phyloP scores from a whole-genome alignment of 2,329 filamentous ascomycete species.

The Cercospora sp. region DNA sequence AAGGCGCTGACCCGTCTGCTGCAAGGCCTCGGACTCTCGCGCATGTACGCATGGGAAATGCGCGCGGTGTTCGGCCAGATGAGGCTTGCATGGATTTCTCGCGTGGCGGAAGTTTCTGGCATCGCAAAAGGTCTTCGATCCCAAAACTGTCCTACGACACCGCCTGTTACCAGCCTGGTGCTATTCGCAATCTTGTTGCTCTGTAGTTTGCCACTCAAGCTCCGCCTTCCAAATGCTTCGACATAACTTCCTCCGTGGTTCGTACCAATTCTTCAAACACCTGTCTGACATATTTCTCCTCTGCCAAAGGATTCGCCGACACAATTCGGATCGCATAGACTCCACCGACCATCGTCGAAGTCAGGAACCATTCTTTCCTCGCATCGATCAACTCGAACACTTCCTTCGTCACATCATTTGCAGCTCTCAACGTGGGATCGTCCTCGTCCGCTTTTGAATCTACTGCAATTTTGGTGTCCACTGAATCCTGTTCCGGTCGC shows the following conservation, averaged over 20 bases:
- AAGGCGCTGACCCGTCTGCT: background rate
- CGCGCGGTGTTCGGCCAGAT: background rate
- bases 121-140: background rate
- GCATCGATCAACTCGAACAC: constrained; percentile 75
- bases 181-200: background rate
- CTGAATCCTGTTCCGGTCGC: constrained; percentile 34
- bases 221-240: constrained; percentile 8
- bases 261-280: constrained; percentile 74
- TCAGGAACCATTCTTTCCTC: constrained; percentile 78
- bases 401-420: constrained; percentile 68
- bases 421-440: constrained; percentile 51
- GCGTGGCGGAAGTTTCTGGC: background rate
- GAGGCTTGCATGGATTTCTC: too few species aligned
- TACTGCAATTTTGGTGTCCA: constrained; percentile 21
- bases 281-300: constrained; percentile 69
- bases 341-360: constrained; percentile 70
- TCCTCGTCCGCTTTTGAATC: constrained; percentile 27
- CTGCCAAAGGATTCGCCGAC: constrained; percentile 66
- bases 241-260: constrained; percentile 58
- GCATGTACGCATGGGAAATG: background rate
- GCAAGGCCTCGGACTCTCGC: background rate
- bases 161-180: background rate
- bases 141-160: background rate
- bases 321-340: constrained; percentile 79
- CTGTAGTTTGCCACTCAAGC: background rate